Evolutionary conservation across 78 protist species (phyloP).

Genomic region (Protostelium mycophagum): DNA sequence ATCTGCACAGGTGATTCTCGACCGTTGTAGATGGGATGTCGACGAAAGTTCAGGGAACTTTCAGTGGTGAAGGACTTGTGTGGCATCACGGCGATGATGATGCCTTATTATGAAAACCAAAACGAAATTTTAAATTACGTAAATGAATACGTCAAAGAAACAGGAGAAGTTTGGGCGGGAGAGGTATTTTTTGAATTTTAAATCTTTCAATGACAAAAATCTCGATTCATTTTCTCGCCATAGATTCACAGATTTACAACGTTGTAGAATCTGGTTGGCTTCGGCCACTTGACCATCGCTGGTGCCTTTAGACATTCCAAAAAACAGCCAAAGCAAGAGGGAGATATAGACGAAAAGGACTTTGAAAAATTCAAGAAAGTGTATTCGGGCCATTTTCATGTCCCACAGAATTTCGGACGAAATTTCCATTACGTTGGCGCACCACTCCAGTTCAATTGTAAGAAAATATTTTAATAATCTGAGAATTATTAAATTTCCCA

Average conservation of each 20-base stretch:
- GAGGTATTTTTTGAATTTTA: neutral
- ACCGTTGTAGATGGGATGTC: too few relatives aligned
- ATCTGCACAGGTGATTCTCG: neutral
- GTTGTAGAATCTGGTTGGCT: neutral
- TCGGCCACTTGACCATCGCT: neutral
- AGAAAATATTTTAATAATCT: too few relatives aligned
- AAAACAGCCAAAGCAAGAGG: neutral
- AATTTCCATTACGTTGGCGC: neutral
- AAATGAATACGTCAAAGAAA: neutral
- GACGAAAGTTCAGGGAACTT: neutral
- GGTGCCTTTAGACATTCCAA: neutral
- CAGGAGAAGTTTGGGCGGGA: neutral
- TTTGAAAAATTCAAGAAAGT: neutral
- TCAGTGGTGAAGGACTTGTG: neutral
- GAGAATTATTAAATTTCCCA: too few relatives aligned
- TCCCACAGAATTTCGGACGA: neutral
- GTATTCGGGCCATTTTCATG: neutral
- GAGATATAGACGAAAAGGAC: neutral
- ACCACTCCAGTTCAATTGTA: neutral
- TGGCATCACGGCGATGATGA: neutral
- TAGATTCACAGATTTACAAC: too few relatives aligned
- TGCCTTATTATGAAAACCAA: neutral
- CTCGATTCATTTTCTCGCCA: too few relatives aligned
- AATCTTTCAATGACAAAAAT: neutral
- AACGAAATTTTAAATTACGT: neutral